Conservation (phyloP, 129 eudicot genomes). For the Mikania micrantha region DNA sequence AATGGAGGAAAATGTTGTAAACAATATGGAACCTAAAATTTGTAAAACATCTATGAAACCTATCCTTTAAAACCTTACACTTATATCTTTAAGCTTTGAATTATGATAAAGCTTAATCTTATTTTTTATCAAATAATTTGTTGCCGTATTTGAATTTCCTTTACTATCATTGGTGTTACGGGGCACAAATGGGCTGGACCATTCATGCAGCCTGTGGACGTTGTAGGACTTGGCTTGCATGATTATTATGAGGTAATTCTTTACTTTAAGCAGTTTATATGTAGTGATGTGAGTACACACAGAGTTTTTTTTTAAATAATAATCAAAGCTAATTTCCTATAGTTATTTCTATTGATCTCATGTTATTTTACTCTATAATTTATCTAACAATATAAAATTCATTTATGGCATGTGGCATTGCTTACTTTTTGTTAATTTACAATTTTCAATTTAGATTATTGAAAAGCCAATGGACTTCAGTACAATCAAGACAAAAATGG, state of each 20-base stretch:
- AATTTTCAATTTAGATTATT: constrained; percentile 43
- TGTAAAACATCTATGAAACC: neutral
- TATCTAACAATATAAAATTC: neutral
- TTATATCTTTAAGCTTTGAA: neutral
- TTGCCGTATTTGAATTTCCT: constrained; percentile 17
- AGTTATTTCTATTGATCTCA: neutral
- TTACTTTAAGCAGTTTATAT: neutral
- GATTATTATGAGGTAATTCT: constrained; percentile 73
- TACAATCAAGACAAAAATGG: constrained; percentile 68
- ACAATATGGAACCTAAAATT: constrained; percentile 1
- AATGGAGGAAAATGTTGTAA: neutral
- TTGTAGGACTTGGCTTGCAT: constrained; percentile 65
- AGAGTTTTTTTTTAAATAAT: neutral
- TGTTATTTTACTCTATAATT: neutral
- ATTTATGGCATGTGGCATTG: neutral
- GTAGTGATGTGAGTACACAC: neutral
- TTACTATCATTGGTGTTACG: constrained; percentile 27
- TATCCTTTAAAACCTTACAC: neutral
- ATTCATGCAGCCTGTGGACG: constrained; percentile 83
- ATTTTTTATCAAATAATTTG: neutral
- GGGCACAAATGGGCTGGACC: constrained; percentile 81
- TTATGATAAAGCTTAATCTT: neutral
- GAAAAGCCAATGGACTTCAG: constrained; percentile 92
- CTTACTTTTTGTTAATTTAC: constrained; percentile 12
- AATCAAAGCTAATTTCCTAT: neutral